Evolutionary conservation across 1,284 basidiomycete species (phyloP).

Genomic region (Prillingera fragicola): DNA sequence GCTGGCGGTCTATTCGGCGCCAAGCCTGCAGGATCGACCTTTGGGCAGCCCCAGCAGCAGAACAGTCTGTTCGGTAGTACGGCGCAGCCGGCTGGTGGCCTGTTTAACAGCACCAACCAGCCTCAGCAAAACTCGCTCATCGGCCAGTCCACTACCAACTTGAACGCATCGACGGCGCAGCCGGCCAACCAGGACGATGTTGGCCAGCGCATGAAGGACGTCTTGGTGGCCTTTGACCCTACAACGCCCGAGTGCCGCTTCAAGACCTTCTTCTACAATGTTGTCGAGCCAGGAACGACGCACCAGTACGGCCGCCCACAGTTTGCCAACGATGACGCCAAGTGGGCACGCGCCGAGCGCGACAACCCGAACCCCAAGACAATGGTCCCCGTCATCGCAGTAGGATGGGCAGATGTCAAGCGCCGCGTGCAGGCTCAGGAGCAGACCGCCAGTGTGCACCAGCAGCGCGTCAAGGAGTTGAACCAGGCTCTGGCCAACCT

Average conservation of each 20-base stretch:
- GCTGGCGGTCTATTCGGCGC: slow-evolving; percentile 9
- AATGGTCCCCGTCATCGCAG: slow-evolving; percentile 73
- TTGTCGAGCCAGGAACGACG: slow-evolving; percentile 69
- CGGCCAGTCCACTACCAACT: slow-evolving; percentile 1
- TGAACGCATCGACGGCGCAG: slow-evolving; percentile 8
- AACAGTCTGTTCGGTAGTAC: slow-evolving; percentile 46
- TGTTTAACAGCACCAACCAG: slow-evolving; percentile 55
- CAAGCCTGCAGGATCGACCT: not conserved
- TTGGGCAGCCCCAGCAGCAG: slow-evolving; percentile 21
- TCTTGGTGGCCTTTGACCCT: slow-evolving; percentile 68
- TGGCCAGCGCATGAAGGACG: slow-evolving; percentile 60
- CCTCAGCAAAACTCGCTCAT: slow-evolving; percentile 12
- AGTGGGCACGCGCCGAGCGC: slow-evolving; percentile 72
- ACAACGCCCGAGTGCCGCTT: slow-evolving; percentile 67
- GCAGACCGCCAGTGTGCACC: slow-evolving; percentile 62
- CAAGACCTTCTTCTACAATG: slow-evolving; percentile 83
- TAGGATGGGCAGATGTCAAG: slow-evolving; percentile 75
- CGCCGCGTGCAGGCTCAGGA: slow-evolving; percentile 73
- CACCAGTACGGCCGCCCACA: slow-evolving; percentile 65
- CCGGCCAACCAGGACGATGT: slow-evolving; percentile 39
- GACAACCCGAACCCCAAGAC: slow-evolving; percentile 78
- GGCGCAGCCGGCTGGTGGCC: slow-evolving; percentile 17
- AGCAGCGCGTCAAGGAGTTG: slow-evolving; percentile 67
- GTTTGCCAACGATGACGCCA: slow-evolving; percentile 65
- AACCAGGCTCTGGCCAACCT: slow-evolving; percentile 61